Percentiles rank a stretch among this genome's conserved stretches.
These are phyloP conservation scores for Sordariomycetes sp. DNA, from an alignment of 2,329 filamentous ascomycete genomes.

Conservation along the genomic window DNA sequence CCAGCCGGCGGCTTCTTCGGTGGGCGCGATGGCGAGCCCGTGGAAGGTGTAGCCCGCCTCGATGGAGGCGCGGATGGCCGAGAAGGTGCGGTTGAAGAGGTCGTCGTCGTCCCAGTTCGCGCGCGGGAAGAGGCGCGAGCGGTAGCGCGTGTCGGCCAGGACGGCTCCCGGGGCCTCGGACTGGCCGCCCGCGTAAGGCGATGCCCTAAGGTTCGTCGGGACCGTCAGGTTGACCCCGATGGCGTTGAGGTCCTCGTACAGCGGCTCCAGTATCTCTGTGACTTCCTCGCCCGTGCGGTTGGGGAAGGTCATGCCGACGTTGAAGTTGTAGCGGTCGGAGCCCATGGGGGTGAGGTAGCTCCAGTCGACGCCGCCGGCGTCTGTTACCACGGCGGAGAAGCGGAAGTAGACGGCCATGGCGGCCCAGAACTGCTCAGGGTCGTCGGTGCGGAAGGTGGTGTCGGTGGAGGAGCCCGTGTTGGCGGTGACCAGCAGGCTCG, in stretches of 20 bases:
- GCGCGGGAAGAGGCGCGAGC: conserved; percentile 18
- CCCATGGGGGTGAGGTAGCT: conserved; percentile 18
- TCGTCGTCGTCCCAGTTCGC: conserved; percentile 15
- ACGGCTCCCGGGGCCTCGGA: conserved; percentile 3
- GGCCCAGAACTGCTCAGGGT: conserved; percentile 13
- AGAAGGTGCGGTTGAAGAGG: conserved; percentile 14
- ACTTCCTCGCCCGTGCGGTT: conserved; percentile 18
- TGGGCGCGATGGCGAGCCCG: conserved; percentile 18
- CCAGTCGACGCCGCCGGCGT: conserved; percentile 23
- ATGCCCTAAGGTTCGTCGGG: conserved; percentile 8
- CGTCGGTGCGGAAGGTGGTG: conserved; percentile 13
- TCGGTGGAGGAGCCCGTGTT: background rate
- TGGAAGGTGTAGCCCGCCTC: conserved; percentile 23
- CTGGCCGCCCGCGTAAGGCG: conserved; percentile 4
- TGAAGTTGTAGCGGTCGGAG: conserved; percentile 11
- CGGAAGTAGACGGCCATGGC: conserved; percentile 20
- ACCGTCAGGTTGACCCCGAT: conserved; percentile 10
- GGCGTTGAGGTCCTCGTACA: conserved; percentile 17
- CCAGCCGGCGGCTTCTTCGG: conserved; percentile 17
- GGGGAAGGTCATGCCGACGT: conserved; percentile 21
- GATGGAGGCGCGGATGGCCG: conserved; percentile 19
- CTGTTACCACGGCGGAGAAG: conserved; percentile 20
- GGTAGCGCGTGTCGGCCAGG: conserved; percentile 17
- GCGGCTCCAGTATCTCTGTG: conserved; percentile 26
- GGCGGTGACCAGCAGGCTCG: conserved; percentile 7